phyloP scores from a whole-genome alignment of 805 yeast species.

The Candida sanyiensis region DNA sequence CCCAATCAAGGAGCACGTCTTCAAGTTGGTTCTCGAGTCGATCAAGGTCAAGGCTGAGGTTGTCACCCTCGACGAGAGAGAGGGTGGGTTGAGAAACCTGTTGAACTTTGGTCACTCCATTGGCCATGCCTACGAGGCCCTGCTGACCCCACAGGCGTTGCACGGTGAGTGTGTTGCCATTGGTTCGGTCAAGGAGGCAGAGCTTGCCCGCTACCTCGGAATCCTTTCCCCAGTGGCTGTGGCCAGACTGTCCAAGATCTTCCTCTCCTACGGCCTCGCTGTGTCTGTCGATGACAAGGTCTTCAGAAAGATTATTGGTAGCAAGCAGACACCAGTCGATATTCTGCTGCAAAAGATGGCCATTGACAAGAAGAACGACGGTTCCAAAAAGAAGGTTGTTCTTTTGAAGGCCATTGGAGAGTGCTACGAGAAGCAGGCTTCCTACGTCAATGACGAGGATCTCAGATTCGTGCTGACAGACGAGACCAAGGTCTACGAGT shows the following conservation, averaged over 20 bases:
- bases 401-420: constrained; percentile 79
- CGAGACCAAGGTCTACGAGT: constrained; percentile 65
- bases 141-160: constrained; percentile 88
- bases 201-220: constrained; percentile 87
- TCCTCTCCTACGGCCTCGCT: constrained; percentile 84
- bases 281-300: constrained; percentile 66
- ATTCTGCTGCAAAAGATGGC: constrained; percentile 78
- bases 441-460: constrained; percentile 74
- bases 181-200: constrained; percentile 94
- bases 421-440: constrained; percentile 85
- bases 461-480: constrained; percentile 78
- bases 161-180: constrained; percentile 99
- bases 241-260: constrained; percentile 77
- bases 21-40: constrained; percentile 76
- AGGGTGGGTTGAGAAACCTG: constrained; percentile 86
- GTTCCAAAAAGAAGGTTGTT: constrained; percentile 82
- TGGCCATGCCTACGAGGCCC: constrained; percentile 98
- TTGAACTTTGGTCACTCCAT: constrained; percentile 95
- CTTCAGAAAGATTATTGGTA: constrained; percentile 62
- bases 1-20: constrained; percentile 66
- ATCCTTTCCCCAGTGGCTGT: constrained; percentile 89
- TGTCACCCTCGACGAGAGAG: constrained; percentile 90
- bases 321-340: constrained; percentile 73
- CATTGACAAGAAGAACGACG: constrained; percentile 95
- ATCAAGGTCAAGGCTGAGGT: constrained; percentile 90